Conservation (phyloP, 179 eudicot species). For the Nepenthes alata region DNA sequence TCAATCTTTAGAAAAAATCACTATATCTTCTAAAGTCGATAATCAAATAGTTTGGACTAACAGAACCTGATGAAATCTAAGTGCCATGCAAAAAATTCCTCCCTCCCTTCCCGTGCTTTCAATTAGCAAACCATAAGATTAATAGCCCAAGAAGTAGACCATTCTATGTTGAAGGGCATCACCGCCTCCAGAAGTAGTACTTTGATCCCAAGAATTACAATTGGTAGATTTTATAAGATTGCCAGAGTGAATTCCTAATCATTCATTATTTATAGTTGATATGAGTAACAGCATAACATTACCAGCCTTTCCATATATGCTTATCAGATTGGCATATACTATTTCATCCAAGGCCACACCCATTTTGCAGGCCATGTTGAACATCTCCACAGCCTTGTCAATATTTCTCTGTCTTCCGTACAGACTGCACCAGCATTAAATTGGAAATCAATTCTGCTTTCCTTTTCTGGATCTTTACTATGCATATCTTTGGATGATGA, state of each 20-base stretch:
- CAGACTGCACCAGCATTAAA: constrained; percentile 41
- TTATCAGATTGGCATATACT: constrained; percentile 46
- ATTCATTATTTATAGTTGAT: not conserved
- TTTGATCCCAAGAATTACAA: not conserved
- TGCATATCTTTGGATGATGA: not conserved
- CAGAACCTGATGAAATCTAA: not conserved
- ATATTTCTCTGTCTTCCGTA: constrained; percentile 60
- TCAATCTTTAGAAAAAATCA: too few species aligned
- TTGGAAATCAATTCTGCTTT: not conserved
- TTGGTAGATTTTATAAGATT: not conserved
- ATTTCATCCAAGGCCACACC: constrained; percentile 53
- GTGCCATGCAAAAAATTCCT: not conserved
- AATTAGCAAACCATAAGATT: too few species aligned
- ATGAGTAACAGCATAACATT: constrained; percentile 1
- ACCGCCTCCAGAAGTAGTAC: too few species aligned
- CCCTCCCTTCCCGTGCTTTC: too few species aligned
- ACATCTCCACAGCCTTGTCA: constrained; percentile 59
- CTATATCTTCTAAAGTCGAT: not conserved
- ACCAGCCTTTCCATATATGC: constrained; percentile 72
- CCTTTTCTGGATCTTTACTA: not conserved
- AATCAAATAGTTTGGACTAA: not conserved
- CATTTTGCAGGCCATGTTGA: constrained; percentile 29
- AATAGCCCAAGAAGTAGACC: too few species aligned
- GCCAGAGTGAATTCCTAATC: too few species aligned
- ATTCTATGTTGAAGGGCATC: too few species aligned